Evolutionary conservation across 2,329 filamentous ascomycete genomes (phyloP), one percentile per base, ranked within the genome.

Genomic region (Aspergillus viridinutans): DNA sequence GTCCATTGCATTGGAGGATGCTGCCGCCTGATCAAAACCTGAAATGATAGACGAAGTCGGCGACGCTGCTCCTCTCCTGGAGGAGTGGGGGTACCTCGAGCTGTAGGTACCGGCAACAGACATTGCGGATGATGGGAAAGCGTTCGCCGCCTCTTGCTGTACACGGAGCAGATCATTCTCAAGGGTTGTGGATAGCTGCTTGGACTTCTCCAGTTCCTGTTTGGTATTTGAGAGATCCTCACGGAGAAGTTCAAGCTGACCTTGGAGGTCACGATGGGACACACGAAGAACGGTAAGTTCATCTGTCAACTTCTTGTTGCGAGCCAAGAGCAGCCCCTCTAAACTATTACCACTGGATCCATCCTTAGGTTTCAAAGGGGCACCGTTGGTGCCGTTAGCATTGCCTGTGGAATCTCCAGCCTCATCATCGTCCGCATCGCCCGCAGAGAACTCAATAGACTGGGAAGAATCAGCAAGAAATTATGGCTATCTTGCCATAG

Each of bases 31-130:
- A 68, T 96, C 90, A 69, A 97, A 92, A n/a, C 94, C 94, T 58
- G 92, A 97, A 67, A 99, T 97, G 67, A 99, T 97, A 21, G 93
- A 97, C 3, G 93, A 97, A 1, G 94, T 97, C 0, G 94, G 95
- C 2, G 94, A 97, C 17, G 89, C 84, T 51, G 81, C 80, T 43
- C 88, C 84, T 29, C 89, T 85, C 66, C 86, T 85, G 50, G 89
- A 83, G 42, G 89, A 86, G 64, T 85, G 86, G 2, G 89, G 87
- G 68, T 92, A 90, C 50, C 89, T 85, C 23, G 89, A 93, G 52
- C 87, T 85, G 72, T 96, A 95, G 3, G 93, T 97, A 43, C 92
- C 93, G 2, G 93, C 92, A 43, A 97, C 90, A 1, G 93, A 97
- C 71, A 92, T 92, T 6, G 90, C 92, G 0, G 90, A 92, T 0